phyloP scores from a whole-genome alignment of 805 yeast species.

The Metschnikowia kunwiensis region DNA sequence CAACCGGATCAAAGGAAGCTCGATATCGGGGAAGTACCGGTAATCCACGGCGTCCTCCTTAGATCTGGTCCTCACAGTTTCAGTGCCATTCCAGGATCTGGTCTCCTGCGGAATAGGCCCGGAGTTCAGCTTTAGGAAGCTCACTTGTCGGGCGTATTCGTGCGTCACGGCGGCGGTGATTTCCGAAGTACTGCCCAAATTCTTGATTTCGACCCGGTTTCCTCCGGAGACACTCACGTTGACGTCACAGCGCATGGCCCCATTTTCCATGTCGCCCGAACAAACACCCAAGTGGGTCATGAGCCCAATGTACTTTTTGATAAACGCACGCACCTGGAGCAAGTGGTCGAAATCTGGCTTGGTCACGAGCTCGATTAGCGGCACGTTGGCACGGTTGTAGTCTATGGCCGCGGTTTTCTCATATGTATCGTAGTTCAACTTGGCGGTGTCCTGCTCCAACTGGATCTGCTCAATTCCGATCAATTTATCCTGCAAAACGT shows the following conservation, averaged over 20 bases:
- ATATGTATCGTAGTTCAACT: constrained; percentile 53
- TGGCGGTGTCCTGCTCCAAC: constrained; percentile 93
- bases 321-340: constrained; percentile 70
- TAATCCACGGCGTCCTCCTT: constrained; percentile 86
- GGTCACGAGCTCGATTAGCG: constrained; percentile 88
- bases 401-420: constrained; percentile 55
- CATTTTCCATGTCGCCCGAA: constrained; percentile 88
- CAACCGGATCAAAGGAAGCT: constrained; percentile 60
- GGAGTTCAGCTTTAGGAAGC: constrained; percentile 36
- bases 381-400: constrained; percentile 79
- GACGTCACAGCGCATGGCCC: constrained; percentile 93
- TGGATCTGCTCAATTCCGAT: constrained; percentile 79
- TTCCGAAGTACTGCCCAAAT: constrained; percentile 79
- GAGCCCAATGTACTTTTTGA: constrained; percentile 73
- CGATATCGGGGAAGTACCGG: constrained; percentile 93
- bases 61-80: constrained; percentile 63
- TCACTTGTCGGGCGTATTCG: constrained; percentile 72
- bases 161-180: constrained; percentile 69
- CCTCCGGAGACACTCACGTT: constrained; percentile 77
- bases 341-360: constrained; percentile 75
- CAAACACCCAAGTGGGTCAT: constrained; percentile 70
- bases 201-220: constrained; percentile 83
- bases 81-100: constrained; percentile 85
- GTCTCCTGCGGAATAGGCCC: constrained; percentile 54
- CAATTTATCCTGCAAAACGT: constrained; percentile 35